Conservation (phyloP, 331 rosid species). For the Phaseolus coccineus region DNA sequence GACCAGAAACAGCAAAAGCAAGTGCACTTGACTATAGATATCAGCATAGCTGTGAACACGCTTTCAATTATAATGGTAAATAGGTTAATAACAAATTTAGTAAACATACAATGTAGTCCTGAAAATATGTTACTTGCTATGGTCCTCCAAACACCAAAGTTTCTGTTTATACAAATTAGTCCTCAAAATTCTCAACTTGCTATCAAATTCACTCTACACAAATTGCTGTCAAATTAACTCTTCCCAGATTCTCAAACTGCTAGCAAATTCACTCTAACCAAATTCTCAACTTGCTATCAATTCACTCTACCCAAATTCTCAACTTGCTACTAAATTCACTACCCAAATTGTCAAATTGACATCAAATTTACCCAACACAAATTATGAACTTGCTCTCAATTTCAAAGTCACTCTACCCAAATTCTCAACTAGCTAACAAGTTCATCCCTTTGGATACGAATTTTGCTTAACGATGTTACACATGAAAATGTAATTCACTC, state of each 20-base stretch:
- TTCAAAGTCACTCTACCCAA: slow-evolving; percentile 4
- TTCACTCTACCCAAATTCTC: not conserved
- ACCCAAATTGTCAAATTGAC: not conserved
- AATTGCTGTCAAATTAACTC: too few species aligned
- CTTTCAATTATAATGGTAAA: slow-evolving; percentile 22
- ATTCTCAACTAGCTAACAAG: not conserved
- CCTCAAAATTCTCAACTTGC: not conserved
- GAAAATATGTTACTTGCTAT: not conserved
- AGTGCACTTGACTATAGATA: slow-evolving; percentile 1
- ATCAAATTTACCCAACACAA: slow-evolving; percentile 1
- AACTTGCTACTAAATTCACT: not conserved
- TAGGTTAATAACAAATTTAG: slow-evolving; percentile 11
- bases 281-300: not conserved
- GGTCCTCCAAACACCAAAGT: not conserved
- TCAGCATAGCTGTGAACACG: not conserved
- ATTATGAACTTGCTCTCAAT: not conserved
- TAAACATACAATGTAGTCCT: not conserved
- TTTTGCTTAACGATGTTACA: slow-evolving; percentile 4
- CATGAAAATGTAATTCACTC: not conserved
- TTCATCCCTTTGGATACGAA: not conserved
- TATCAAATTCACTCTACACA: not conserved
- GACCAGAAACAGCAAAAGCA: not conserved
- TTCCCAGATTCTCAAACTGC: not conserved
- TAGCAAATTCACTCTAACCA: not conserved
- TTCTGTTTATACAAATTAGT: slow-evolving; percentile 15